These are phyloP conservation scores for Phyllosticta citrichinensis DNA, from an alignment of 2,329 filamentous ascomycete species.

Conservation along the genomic window DNA sequence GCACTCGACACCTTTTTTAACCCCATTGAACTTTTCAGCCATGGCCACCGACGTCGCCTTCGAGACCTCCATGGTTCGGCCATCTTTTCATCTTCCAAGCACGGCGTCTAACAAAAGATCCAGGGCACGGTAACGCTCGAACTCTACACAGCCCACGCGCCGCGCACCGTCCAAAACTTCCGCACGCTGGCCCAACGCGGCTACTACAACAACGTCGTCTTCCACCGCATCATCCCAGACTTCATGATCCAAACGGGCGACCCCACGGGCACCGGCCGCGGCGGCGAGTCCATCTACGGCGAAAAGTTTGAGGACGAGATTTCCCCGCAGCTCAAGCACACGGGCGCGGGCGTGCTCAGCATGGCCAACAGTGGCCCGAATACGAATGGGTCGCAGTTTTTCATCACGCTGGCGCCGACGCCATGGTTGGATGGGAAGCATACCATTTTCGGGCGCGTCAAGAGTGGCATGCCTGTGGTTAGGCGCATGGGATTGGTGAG, in stretches of 20 bases:
- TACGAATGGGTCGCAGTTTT: conserved; percentile 93
- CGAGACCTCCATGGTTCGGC: conserved; percentile 71
- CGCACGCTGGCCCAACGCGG: conserved; percentile 64
- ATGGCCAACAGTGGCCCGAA: conserved; percentile 95
- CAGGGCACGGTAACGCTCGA: conserved; percentile 79
- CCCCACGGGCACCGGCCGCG: conserved; percentile 84
- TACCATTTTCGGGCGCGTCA: conserved; percentile 90
- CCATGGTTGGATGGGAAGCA: conserved; percentile 97
- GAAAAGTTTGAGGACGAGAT: conserved; percentile 95
- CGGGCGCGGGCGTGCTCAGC: conserved; percentile 81
- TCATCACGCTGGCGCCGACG: conserved; percentile 85
- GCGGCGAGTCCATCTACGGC: conserved; percentile 82
- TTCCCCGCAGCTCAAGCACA: conserved; percentile 67
- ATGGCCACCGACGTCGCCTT: conserved; percentile 70
- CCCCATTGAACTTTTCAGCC: conserved; percentile 24
- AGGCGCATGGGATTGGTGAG: conserved; percentile 81
- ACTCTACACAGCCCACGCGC: conserved; percentile 82
- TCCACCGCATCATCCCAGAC: conserved; percentile 89
- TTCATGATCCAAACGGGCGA: conserved; percentile 98
- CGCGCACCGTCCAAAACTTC: conserved; percentile 86
- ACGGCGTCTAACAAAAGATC: neutral
- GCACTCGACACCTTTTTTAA: neutral
- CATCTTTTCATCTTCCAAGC: conserved; percentile 9
- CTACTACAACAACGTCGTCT: conserved; percentile 78
- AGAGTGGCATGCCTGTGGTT: conserved; percentile 70